Base-by-base conservation (phyloP, 768 basidiomycete species). In the Leccinellum albellum region DNA sequence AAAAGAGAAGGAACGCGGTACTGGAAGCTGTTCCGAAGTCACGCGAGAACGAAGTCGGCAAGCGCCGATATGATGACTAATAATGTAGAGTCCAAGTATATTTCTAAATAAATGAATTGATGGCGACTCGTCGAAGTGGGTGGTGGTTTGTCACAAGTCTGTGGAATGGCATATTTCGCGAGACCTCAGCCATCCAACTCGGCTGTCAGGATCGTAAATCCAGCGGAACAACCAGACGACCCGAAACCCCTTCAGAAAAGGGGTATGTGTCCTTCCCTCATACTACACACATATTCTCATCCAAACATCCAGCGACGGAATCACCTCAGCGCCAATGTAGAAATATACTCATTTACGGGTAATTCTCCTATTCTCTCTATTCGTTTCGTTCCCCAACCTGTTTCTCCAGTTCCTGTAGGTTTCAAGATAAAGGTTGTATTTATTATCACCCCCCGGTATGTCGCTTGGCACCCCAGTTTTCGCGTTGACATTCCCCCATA, bases 331-430 rank as follows among this genome's bases (percentile, higher is more conserved):
- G 88, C 53, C 88, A 94, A 66, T 97, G 94, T 74, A 85, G 90
- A 68, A 96, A 97, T 77, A 85, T 94, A 51, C 76, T 89, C 70
- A 94, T 96, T 61, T 89, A 94, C 69, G 94, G 94, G 93, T 94
- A 74, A 61, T 17, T 71, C 3, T 61, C 35, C 5, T 10, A 15
- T 49, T 10, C 32, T 42, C n/a, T 17, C 1, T 33, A 6, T 21
- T 7, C 31, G 7, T 4, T 58, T 28, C 42, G 14, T 14, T 20
- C 29, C 28, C 33, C 63, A 15, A 60, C 50, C n/a, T 17, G 0
- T 50, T 20, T 20, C 26, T 37, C 8, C 56, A 94, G 92, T 42
- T 86, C 79, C 56, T 95, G 93, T 77, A 88, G 89, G 75, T 92
- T 80, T 63, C 84, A 94, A 73, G 88, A 89, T 66, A 89, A 89